phyloP scores from a whole-genome alignment of 1,139 yeast genomes.

The Lodderomyces theae region DNA sequence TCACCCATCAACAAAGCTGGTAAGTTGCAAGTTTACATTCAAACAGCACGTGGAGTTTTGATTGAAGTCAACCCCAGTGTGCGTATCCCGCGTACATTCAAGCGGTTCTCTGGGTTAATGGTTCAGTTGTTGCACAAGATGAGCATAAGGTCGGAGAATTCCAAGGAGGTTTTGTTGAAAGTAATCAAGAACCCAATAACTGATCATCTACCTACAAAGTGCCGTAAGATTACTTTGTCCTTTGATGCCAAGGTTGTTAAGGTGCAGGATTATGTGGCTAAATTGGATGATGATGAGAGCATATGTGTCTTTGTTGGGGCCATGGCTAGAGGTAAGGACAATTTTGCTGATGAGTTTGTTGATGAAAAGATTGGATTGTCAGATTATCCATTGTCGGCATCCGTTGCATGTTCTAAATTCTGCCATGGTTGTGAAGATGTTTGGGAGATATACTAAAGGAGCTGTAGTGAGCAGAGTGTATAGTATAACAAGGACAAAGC shows the following conservation, averaged over 20 bases:
- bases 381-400: conserved; percentile 92
- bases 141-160: conserved; percentile 89
- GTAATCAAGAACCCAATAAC: conserved; percentile 97
- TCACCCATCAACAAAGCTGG: conserved; percentile 98
- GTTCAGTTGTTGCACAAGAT: conserved; percentile 91
- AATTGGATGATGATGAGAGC: conserved; percentile 84
- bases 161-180: conserved; percentile 88
- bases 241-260: conserved; percentile 86
- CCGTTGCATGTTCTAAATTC: conserved; percentile 96
- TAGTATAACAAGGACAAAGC: not conserved
- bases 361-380: conserved; percentile 96
- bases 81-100: conserved; percentile 96
- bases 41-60: conserved; percentile 90
- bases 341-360: conserved; percentile 93
- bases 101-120: conserved; percentile 96
- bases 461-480: not conserved
- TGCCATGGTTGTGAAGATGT: conserved; percentile 99
- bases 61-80: conserved; percentile 95
- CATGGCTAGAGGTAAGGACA: conserved; percentile 98
- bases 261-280: conserved; percentile 83
- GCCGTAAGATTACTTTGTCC: conserved; percentile 90
- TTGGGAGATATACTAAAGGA: conserved; percentile 64
- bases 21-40: conserved; percentile 90
- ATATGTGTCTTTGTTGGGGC: conserved; percentile 98
- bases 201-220: conserved; percentile 93